A percentile compares a stretch with the other conserved stretches of the same genome.
Evolutionary conservation across 768 basidiomycete genomes (phyloP).

Genomic region (Leccinum imitatum): DNA sequence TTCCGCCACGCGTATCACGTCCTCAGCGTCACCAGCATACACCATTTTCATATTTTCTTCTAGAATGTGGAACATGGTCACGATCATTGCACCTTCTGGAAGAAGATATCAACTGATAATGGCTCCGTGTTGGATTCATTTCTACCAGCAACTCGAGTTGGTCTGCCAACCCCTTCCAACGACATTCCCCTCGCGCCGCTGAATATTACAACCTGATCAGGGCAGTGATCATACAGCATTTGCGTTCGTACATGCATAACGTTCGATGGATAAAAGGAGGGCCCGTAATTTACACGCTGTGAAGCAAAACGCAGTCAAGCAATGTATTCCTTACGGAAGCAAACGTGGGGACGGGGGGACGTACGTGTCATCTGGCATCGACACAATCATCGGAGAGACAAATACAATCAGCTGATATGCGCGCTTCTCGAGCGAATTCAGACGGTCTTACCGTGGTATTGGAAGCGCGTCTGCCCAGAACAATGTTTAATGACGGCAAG

Average conservation of each 20-base stretch:
- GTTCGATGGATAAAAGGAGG: conserved; percentile 4
- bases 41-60: not conserved
- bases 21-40: not conserved
- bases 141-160: not conserved
- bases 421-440: not conserved
- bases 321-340: not conserved
- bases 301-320: conserved; percentile 3
- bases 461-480: conserved; percentile 63
- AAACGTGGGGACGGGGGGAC: conserved; percentile 28
- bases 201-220: conserved; percentile 4
- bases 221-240: conserved; percentile 21
- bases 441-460: conserved; percentile 66
- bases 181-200: not conserved
- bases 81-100: not conserved
- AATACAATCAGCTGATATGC: conserved; percentile 16
- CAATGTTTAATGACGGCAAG: conserved; percentile 10
- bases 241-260: conserved; percentile 22
- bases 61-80: not conserved
- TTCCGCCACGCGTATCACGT: not conserved
- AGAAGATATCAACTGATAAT: not conserved
- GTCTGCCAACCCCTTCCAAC: not conserved
- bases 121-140: not conserved
- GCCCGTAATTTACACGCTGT: conserved; percentile 37
- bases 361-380: conserved; percentile 57
- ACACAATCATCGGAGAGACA: conserved; percentile 1